Evolutionary conservation across 108 stramenopile species (phyloP).

Genomic region (Conticribra guillardii): DNA sequence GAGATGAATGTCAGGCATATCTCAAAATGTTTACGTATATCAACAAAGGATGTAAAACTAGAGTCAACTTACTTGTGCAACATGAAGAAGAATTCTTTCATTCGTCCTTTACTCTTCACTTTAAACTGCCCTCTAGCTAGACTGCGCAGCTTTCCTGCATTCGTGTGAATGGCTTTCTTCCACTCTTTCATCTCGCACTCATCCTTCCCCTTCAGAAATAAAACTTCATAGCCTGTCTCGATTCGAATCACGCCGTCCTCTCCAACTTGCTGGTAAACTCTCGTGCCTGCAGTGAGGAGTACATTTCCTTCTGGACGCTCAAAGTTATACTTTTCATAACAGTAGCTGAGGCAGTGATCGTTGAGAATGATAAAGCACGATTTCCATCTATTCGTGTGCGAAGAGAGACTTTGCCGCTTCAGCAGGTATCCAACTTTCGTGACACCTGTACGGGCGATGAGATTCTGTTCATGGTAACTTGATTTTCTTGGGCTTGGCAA

Average conservation of each 20-base stretch:
- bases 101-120: constrained; percentile 30
- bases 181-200: constrained; percentile 29
- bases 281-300: constrained; percentile 29
- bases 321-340: constrained; percentile 28
- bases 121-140: constrained; percentile 33
- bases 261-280: constrained; percentile 28
- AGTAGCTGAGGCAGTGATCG: constrained; percentile 34
- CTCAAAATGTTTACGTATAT: no score
- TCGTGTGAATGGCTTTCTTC: constrained; percentile 36
- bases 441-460: constrained; percentile 35
- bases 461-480: no score
- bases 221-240: constrained; percentile 31
- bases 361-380: constrained; percentile 41
- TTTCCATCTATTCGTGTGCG: constrained; percentile 23
- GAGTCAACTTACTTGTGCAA: constrained; percentile 38
- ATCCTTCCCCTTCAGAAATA: constrained; percentile 29
- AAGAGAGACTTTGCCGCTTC: constrained; percentile 24
- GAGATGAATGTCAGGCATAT: no score
- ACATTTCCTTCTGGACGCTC: constrained; percentile 27
- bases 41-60: no score
- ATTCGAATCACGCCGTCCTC: constrained; percentile 41
- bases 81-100: constrained; percentile 36
- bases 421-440: constrained; percentile 42
- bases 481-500: no score
- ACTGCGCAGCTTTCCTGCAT: constrained; percentile 7